A percentile compares a stretch with the other conserved stretches of the same genome.
Evolutionary conservation across 345 rosid species (phyloP).

Genomic region (Gossypium thurberi): DNA sequence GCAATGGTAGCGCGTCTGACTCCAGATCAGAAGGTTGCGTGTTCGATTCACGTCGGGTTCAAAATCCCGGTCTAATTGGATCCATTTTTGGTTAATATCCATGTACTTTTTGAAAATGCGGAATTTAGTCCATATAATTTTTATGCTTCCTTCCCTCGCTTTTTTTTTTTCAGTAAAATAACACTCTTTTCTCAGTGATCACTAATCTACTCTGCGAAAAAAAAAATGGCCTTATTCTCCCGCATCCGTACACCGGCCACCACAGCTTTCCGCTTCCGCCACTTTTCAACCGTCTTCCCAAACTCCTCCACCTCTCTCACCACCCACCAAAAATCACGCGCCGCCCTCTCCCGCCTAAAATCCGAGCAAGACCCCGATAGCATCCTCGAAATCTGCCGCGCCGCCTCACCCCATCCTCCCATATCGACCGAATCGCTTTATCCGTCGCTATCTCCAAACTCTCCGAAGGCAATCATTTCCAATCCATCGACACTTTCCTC

Average conservation of each 20-base stretch:
- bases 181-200: neutral
- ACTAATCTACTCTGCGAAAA: neutral
- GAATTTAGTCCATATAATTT: no score
- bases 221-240: slow-evolving; percentile 36
- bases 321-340: slow-evolving; percentile 49
- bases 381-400: slow-evolving; percentile 75
- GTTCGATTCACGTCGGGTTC: slow-evolving; percentile 66
- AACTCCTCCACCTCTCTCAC: slow-evolving; percentile 43
- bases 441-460: slow-evolving; percentile 64
- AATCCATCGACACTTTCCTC: slow-evolving; percentile 41
- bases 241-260: slow-evolving; percentile 33
- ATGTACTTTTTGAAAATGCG: no score
- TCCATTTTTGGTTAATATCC: no score
- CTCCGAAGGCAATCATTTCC: slow-evolving; percentile 40
- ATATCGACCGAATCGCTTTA: slow-evolving; percentile 58
- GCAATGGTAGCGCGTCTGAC: slow-evolving; percentile 99
- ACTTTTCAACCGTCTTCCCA: slow-evolving; percentile 36
- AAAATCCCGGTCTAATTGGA: neutral
- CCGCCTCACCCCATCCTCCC: slow-evolving; percentile 55
- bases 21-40: slow-evolving; percentile 99
- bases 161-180: neutral
- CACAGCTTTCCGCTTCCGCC: slow-evolving; percentile 20
- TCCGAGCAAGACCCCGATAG: slow-evolving; percentile 64
- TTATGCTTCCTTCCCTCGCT: neutral
- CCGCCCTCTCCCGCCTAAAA: slow-evolving; percentile 63